These are phyloP conservation scores for Luzula sylvatica DNA, from an alignment of 176 grass and related monocot species.

Conservation along the genomic window DNA sequence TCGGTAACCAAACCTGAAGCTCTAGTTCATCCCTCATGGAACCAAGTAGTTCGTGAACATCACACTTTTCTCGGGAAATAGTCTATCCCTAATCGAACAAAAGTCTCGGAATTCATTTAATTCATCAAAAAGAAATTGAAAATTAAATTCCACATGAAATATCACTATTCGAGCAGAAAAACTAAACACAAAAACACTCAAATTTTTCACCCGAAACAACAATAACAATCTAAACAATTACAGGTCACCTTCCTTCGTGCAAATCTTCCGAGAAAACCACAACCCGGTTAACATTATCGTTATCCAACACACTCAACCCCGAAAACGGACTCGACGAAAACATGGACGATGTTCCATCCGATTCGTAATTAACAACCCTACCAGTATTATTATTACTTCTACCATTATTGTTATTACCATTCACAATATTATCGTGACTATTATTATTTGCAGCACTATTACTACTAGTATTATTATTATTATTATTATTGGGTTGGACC, in stretches of 20 bases:
- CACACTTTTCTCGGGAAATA: no score
- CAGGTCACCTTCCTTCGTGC: slow-evolving; percentile 74
- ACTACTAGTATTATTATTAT: slow-evolving; percentile 44
- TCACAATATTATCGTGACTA: not conserved
- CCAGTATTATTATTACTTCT: slow-evolving; percentile 5
- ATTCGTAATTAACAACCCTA: slow-evolving; percentile 55
- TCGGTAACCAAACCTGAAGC: no score
- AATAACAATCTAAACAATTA: no score
- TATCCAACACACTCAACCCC: slow-evolving; percentile 79
- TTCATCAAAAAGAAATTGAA: no score
- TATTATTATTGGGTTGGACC: slow-evolving; percentile 72
- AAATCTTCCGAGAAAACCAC: slow-evolving; percentile 87
- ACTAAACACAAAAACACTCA: no score
- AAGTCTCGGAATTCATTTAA: no score
- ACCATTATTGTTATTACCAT: slow-evolving; percentile 8
- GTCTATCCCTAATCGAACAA: no score
- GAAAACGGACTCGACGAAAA: slow-evolving; percentile 97
- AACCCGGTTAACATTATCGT: slow-evolving; percentile 61
- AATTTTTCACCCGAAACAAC: no score
- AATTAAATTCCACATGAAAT: no score
- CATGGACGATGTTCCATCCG: slow-evolving; percentile 90
- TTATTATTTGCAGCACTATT: slow-evolving; percentile 22
- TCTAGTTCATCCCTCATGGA: no score
- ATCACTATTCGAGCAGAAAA: no score
- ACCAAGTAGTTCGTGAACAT: no score